phyloP scores from a whole-genome alignment of 495 filamentous ascomycete genomes.

The Cryomyces minteri region DNA sequence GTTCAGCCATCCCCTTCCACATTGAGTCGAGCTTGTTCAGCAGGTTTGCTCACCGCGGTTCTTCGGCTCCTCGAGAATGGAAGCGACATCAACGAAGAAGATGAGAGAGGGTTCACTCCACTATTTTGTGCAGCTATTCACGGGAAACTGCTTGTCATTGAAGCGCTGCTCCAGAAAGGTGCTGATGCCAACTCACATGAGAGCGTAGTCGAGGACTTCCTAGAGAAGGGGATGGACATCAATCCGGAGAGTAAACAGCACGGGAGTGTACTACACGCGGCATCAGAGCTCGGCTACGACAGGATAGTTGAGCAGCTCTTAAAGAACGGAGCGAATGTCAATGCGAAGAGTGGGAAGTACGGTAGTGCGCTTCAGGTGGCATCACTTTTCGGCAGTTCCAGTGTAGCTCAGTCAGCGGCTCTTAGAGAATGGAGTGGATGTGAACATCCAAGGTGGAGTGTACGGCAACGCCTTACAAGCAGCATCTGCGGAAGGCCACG shows the following conservation, averaged over 20 bases:
- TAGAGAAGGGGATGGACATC: constrained; percentile 3
- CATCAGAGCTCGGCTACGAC: not conserved
- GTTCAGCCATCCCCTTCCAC: too few relatives aligned
- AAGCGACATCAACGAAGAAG: not conserved
- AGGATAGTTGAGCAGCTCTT: constrained; percentile 1
- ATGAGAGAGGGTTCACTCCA: not conserved
- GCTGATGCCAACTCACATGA: constrained; percentile 2
- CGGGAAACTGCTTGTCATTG: constrained; percentile 1
- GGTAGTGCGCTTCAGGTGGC: constrained; percentile 2
- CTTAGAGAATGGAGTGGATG: too few relatives aligned
- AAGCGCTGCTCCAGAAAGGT: constrained; percentile 1
- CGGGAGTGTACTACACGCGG: constrained; percentile 2
- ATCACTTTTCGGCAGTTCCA: too few relatives aligned
- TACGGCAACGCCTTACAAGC: too few relatives aligned
- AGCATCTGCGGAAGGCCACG: too few relatives aligned
- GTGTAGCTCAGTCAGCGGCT: too few relatives aligned
- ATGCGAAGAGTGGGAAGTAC: constrained; percentile 2
- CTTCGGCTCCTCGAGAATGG: not conserved
- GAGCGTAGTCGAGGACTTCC: constrained; percentile 2
- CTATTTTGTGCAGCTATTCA: constrained; percentile 4
- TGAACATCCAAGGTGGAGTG: too few relatives aligned
- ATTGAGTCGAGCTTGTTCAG: not conserved
- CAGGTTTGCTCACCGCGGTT: not conserved
- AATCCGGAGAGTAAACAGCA: constrained; percentile 1
- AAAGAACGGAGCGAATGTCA: constrained; percentile 2